phyloP scores from a whole-genome alignment of 305 asterid species.

The Fraxinus albicans region DNA sequence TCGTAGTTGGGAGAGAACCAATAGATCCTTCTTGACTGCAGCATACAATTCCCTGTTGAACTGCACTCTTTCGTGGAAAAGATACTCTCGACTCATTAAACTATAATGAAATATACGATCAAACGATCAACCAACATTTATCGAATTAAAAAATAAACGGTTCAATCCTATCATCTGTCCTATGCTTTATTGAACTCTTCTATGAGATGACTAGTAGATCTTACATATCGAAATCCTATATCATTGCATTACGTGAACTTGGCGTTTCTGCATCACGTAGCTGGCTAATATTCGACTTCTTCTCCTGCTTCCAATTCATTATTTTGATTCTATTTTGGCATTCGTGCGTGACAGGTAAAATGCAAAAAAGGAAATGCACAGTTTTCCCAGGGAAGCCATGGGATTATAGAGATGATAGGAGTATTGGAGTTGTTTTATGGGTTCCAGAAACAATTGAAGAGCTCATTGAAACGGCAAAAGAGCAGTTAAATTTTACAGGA shows the following conservation, averaged over 20 bases:
- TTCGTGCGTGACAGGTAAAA: constrained; percentile 21
- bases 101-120: not conserved
- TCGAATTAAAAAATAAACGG: not conserved
- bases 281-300: not conserved
- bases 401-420: constrained; percentile 29
- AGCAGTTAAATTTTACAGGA: constrained; percentile 19
- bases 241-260: not conserved
- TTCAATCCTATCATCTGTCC: not conserved
- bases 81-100: not conserved
- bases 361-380: constrained; percentile 28
- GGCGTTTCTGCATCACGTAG: not conserved
- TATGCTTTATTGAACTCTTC: not conserved
- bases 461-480: constrained; percentile 27
- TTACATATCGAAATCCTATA: not conserved
- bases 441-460: not conserved
- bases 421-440: constrained; percentile 24
- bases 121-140: not conserved
- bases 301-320: not conserved
- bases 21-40: not conserved
- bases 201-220: not conserved
- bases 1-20: not conserved
- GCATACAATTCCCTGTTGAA: not conserved
- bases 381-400: constrained; percentile 34
- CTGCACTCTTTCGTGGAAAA: not conserved
- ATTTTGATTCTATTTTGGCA: not conserved